Evolutionary conservation across 495 filamentous ascomycete species (phyloP), one percentile per base, ranked within the genome.

Genomic region (Trichoderma asperelloides): DNA sequence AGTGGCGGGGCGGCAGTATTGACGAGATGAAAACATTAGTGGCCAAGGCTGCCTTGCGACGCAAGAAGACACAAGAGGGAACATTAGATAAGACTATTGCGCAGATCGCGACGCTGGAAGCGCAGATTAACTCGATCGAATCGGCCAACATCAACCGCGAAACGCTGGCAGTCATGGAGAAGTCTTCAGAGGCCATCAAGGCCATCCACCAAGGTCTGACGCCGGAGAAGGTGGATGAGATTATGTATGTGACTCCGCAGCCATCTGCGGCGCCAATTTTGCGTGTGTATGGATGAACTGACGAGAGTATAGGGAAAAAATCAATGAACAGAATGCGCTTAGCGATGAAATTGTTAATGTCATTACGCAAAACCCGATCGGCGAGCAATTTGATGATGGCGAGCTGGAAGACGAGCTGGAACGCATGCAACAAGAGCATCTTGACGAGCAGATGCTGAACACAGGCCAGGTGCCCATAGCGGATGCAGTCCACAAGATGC

Each of bases 141-240:
- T 90, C 93, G 25, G 96, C 95, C 63, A 99, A 98, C 76, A 96
- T 99, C 79, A 99, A 99, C 83, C 85, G 93, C 74, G 93, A 98
- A 80, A 99, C 95, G 5, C 83, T 99, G 62, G 83, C 87, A 63
- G 96, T 93, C 3, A 98, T 99, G 94, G 87, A 96, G 84, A 85
- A 87, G 72, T 93, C 95, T 3, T 86, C 89, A 65, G 77, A 86
- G 23, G 95, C 95, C 27, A 97, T 98, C 95, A 86, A 90, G 78
- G 77, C 87, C 68, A 98, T 98, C 70, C 96, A 98, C 75, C 88
- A 87, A 70, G 89, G 89, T 68, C 87, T 98, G 77, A 96, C 88
- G 33, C 88, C 96, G 65, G 91, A 97, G 69, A 91, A 95, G 75
- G 93, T 98, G 66, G 95, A 98, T 74, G 83, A 90, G 74, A 93